These are phyloP conservation scores for Cercospora sesami DNA, from an alignment of 2,329 filamentous ascomycete genomes.

Conservation along the genomic window DNA sequence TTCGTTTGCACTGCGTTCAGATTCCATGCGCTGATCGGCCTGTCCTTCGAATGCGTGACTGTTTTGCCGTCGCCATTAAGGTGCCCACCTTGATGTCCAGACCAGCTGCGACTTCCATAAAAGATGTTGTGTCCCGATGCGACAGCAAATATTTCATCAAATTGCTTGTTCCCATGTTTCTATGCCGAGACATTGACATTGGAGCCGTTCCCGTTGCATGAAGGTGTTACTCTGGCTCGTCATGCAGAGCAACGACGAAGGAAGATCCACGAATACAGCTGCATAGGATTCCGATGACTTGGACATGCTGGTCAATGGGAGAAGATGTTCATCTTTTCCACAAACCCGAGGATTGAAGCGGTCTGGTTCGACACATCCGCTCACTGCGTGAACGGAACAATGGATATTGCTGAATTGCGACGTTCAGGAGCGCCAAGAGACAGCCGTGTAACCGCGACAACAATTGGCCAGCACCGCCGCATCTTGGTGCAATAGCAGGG, in stretches of 20 bases:
- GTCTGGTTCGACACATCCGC: neutral
- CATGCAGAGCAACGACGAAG: neutral
- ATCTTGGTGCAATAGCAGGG: neutral
- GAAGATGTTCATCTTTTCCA: neutral
- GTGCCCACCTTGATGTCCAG: conserved; percentile 16
- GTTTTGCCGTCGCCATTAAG: conserved; percentile 9
- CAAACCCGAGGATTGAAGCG: neutral
- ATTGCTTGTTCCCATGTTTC: neutral
- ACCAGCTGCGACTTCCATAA: neutral
- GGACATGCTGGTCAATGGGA: neutral
- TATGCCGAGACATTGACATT: neutral
- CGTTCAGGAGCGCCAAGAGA: conserved; percentile 5
- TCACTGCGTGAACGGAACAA: neutral
- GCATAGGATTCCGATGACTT: neutral
- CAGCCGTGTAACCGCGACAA: neutral
- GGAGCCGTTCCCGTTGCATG: neutral
- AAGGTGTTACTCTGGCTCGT: neutral
- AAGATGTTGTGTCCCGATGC: neutral
- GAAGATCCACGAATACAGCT: neutral
- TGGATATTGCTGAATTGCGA: conserved; percentile 3
- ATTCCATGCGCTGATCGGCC: neutral
- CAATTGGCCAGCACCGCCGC: conserved; percentile 17
- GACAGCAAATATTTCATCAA: neutral
- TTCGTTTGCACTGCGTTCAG: neutral
- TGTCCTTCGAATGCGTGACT: neutral